These are phyloP conservation scores for Vitis rupestris DNA, from an alignment of 164 flowering plant genomes.

Conservation along the genomic window DNA sequence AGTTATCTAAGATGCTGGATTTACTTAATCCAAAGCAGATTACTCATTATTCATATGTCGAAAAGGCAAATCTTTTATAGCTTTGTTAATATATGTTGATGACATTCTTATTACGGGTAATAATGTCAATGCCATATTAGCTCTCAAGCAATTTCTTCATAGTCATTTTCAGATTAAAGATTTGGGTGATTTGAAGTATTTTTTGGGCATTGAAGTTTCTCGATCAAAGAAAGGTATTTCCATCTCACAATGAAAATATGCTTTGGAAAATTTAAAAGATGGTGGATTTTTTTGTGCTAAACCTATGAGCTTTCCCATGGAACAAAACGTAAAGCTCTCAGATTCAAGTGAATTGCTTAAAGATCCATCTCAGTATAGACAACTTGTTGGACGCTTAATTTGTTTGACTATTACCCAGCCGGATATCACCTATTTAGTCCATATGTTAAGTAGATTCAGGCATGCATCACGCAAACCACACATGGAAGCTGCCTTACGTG, in stretches of 20 bases:
- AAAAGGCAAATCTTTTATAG: too few species aligned
- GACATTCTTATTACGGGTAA: constrained; percentile 6
- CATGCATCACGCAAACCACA: constrained; percentile 10
- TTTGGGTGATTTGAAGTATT: constrained; percentile 15
- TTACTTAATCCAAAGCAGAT: too few species aligned
- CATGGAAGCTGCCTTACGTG: background rate
- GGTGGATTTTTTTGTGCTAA: background rate
- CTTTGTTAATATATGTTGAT: constrained; percentile 13
- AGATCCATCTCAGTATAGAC: constrained; percentile 11
- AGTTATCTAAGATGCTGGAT: too few species aligned
- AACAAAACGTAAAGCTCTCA: constrained; percentile 9
- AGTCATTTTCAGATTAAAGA: constrained; percentile 11
- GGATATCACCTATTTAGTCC: constrained; percentile 10
- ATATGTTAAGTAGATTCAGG: constrained; percentile 11
- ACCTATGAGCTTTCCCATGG: constrained; percentile 13
- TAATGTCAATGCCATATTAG: background rate
- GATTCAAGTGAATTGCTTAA: background rate
- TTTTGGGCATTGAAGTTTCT: constrained; percentile 8
- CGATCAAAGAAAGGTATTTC: background rate
- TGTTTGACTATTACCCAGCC: constrained; percentile 16
- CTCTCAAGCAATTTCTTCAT: constrained; percentile 1
- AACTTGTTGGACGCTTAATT: constrained; percentile 11
- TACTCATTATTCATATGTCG: too few species aligned
- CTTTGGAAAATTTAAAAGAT: too few species aligned
- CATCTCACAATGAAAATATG: too few species aligned